Evolutionary conservation across 306 rosid species (phyloP), one percentile per base, ranked within the genome.

Genomic region (Canavalia gladiata): DNA sequence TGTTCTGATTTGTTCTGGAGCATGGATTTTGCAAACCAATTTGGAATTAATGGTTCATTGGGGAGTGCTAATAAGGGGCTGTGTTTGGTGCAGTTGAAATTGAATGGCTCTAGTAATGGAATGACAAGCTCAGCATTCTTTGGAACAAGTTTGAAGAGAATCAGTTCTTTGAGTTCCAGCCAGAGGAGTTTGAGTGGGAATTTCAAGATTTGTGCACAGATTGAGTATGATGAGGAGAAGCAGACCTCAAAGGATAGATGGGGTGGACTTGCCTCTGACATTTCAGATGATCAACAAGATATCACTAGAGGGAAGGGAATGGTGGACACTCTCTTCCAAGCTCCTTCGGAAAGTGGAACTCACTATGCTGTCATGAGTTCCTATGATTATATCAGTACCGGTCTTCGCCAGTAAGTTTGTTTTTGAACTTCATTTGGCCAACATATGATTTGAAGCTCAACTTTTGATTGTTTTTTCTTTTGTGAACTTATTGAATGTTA

Each of bases 281-380:
- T 56, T 37, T 94, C 98, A 39, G 98, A 94, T 85, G 97, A 94
- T 71, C 98, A 94, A 58, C 98, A 94, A 42, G 98, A 94, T 51
- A 92, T 94, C 76, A 90, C 97, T 1, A 80, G 97, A 78, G 94
- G 98, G 63, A 94, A 94, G 81, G 98, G 98, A 35, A 86, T 80
- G 97, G 98, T 87, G 65, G 96, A 90, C 83, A 73, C 87, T 49
- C 86, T 90, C 65, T 94, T 90, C 84, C 98, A 94, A 88, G 93
- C 97, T 51, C 90, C 97, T 67, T 60, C 76, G 86, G 90, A 75
- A 1, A 3, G 81, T 74, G 98, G 98, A 2, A 94, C 98, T 57
- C 97, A 92, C 88, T 49, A 89, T 82, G 94, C 96, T 37, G 86
- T 94, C 84, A 65, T 92, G 92, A 92, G 90, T 81, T 94, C 97